Base-by-base conservation (phyloP, 2,329 filamentous ascomycete species). In the Pseudocercospora pini-densiflorae region DNA sequence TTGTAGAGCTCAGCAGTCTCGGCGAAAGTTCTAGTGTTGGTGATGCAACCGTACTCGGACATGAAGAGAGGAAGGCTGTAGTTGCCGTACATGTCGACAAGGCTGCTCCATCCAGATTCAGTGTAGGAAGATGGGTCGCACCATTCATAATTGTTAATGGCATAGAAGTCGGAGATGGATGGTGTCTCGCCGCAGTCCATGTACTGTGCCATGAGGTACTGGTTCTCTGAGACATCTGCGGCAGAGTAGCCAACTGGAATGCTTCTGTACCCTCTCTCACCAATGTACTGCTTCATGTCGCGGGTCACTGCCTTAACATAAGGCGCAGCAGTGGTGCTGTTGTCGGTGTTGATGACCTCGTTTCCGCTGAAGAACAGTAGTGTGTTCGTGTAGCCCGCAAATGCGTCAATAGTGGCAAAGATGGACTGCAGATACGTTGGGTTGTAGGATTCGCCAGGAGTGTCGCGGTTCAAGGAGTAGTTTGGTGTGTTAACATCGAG, bases 21-120 rank as follows among this genome's bases (percentile, higher is more conserved):
- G 64, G 88, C 84, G 76, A 97, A 98, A 76, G 90, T 84, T 73
- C 94, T 93, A 62, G 84, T 88, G 84, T 92, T 93, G 77, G 87
- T 90, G 80, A 87, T 89, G 84, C 94, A 98, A 70, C 94, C 94
- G 77, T 91, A 97, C 81, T 98, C 94, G 59, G 94, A 97, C 63
- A 74, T 61, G 69, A 97, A 97, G 76, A 97, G 89, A 63, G 93
- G 92, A 57, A 97, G 83, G 73, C 92, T 92, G 78, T 96, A 97
- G 78, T 91, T 88, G 68, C 86, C 89, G 81, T 94, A 96, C 83
- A 90, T 92, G 84, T 91, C 86, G 68, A 96, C 93, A 86, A 97
- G 96, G 76, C 89, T 79, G 79, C 92, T 86, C 92, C 93, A 97
- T 71, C 92, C 92, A 33, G 93, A 90, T 55, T 80, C 83, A 55